phyloP scores from a whole-genome alignment of 2,329 filamentous ascomycete genomes.

The Diaporthe ilicicola region DNA sequence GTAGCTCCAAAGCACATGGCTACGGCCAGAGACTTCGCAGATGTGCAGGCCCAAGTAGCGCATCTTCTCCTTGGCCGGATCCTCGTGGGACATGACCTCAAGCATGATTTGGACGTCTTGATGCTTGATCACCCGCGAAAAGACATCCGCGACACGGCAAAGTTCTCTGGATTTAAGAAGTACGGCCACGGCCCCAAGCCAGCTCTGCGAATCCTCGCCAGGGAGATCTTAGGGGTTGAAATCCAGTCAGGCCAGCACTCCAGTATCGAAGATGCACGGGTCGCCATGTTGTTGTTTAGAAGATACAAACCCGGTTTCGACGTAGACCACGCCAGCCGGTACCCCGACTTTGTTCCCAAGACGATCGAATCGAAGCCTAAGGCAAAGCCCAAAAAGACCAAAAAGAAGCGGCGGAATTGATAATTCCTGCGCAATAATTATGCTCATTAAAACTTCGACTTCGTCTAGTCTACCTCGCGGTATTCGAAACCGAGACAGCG shows the following conservation, averaged over 20 bases:
- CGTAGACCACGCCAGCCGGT: conserved; percentile 76
- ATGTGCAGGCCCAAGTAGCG: conserved; percentile 78
- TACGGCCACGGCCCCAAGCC: conserved; percentile 74
- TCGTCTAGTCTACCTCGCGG: conserved; percentile 7
- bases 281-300: conserved; percentile 88
- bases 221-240: conserved; percentile 65
- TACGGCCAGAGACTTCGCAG: conserved; percentile 73
- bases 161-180: conserved; percentile 77
- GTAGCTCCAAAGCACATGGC: conserved; percentile 79
- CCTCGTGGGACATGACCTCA: conserved; percentile 84
- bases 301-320: conserved; percentile 88
- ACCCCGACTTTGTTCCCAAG: conserved; percentile 47
- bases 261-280: conserved; percentile 82
- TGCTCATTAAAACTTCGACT: background rate
- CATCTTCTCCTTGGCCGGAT: conserved; percentile 75
- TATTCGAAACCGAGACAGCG: background rate
- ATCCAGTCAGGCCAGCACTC: conserved; percentile 73
- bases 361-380: conserved; percentile 39
- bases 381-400: conserved; percentile 53
- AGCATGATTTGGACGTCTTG: conserved; percentile 80
- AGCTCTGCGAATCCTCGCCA: conserved; percentile 66
- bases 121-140: conserved; percentile 79
- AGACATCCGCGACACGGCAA: conserved; percentile 86
- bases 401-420: conserved; percentile 48
- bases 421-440: background rate